Conservation (phyloP, 1,284 basidiomycete species). For the Lignosus rhinocerotis region DNA sequence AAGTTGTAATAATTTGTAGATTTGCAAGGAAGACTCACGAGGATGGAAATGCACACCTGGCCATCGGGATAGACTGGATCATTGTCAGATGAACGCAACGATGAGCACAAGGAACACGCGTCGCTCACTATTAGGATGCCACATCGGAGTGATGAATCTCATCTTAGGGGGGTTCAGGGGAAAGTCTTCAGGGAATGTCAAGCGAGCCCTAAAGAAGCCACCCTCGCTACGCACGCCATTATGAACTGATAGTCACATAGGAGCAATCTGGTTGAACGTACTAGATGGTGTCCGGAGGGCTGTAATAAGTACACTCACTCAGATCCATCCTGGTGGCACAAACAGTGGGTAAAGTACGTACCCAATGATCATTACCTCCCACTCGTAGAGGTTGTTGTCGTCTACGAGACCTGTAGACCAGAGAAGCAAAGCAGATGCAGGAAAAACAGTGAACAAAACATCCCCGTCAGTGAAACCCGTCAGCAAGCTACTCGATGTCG, state of each 20-base stretch:
- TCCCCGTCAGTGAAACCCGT: background rate
- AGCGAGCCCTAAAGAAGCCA: constrained; percentile 86
- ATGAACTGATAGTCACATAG: background rate
- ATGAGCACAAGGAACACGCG: constrained; percentile 24
- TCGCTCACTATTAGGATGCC: constrained; percentile 92
- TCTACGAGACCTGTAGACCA: constrained; percentile 77
- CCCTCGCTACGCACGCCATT: constrained; percentile 66
- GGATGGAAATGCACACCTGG: constrained; percentile 93
- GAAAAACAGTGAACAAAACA: background rate
- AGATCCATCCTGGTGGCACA: constrained; percentile 24
- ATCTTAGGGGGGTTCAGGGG: constrained; percentile 94
- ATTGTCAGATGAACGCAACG: constrained; percentile 3
- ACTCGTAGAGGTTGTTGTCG: constrained; percentile 90
- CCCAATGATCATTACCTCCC: constrained; percentile 94
- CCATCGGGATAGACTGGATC: constrained; percentile 84
- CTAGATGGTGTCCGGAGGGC: constrained; percentile 90
- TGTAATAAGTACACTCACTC: constrained; percentile 33
- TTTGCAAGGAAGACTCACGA: constrained; percentile 53
- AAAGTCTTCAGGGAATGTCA: constrained; percentile 89
- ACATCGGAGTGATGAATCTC: constrained; percentile 95
- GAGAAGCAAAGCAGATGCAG: constrained; percentile 11
- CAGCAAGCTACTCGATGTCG: background rate
- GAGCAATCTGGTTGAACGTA: constrained; percentile 37
- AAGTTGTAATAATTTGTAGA: background rate
- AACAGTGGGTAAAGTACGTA: constrained; percentile 40